Evolutionary conservation across 2,329 filamentous ascomycete species (phyloP), one percentile per base, ranked within the genome.

Genomic region (Neodidymelliopsis sp.): DNA sequence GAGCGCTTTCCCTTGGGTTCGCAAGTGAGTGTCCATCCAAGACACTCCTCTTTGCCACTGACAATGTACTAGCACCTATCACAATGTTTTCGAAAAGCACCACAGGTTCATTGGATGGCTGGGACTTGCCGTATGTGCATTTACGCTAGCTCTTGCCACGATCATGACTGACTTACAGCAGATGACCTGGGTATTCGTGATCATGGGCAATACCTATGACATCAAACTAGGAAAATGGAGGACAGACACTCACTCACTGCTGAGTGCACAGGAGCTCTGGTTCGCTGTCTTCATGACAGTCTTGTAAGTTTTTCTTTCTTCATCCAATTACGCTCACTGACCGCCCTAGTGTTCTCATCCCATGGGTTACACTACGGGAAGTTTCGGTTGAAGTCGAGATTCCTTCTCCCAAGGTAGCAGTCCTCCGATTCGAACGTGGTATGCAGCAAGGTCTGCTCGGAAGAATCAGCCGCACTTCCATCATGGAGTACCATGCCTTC

Each of bases 401-500:
- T 13, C 68, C 68, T 5, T 70, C 67, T 10, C 63, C 68, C 20
- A 71, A 71, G 51, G 68, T 71, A 6, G 68, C 68, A 12, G 55
- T 71, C 10, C 43, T 71, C n/a, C 56, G 56, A 4, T 71, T 71
- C 49, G 39, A 67, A 28, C 67, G 68, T 18, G 68, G 68, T 11
- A 71, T 71, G 68, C 68, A 71, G 37, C 68, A 71, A 48, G 68
- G 68, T 19, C 62, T 71, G 2, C 41, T 71, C 9, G 68, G 66
- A 24, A 57, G 68, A 18, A 70, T 71, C 29, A 69, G 66, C 23
- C 68, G 68, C 33, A 71, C 67, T 4, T 70, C 68, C 1, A 62
- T 71, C 46, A 70, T 71, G 67, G 68, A 71, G 56, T 71, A 71
- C 39, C 68, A 71, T 35, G 68, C 68, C 6, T 71, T 71, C 36